These are phyloP conservation scores for Cylindrodendrum hubeiense DNA, from an alignment of 2,329 filamentous ascomycete species.

Conservation along the genomic window DNA sequence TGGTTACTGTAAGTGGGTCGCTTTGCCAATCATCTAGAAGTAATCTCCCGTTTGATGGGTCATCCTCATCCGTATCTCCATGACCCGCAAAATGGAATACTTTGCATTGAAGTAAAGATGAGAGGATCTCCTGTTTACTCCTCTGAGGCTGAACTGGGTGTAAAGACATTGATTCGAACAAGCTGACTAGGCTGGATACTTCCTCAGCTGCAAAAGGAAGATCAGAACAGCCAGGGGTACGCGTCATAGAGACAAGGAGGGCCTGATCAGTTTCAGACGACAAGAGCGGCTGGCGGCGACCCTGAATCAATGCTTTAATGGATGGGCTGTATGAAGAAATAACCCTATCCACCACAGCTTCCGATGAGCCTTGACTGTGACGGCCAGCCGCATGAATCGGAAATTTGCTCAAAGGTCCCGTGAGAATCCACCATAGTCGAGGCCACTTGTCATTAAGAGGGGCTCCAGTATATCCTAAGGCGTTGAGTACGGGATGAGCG, in stretches of 20 bases:
- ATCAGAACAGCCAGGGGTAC: no score
- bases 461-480: no score
- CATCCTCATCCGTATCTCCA: slow-evolving; percentile 28
- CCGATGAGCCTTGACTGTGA: no score
- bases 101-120: slow-evolving; percentile 38
- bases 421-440: no score
- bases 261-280: neutral
- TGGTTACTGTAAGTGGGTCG: slow-evolving; percentile 24
- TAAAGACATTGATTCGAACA: slow-evolving; percentile 15
- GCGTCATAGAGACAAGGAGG: slow-evolving; percentile 43
- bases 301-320: slow-evolving; percentile 43
- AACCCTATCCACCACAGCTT: no score
- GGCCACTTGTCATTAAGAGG: no score
- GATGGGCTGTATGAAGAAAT: no score
- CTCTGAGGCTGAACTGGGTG: slow-evolving; percentile 1
- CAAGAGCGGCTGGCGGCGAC: slow-evolving; percentile 4
- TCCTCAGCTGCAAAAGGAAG: no score
- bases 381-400: no score
- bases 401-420: no score
- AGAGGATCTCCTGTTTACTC: slow-evolving; percentile 39
- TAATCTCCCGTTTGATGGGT: slow-evolving; percentile 26
- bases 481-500: no score
- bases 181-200: neutral
- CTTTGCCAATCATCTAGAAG: slow-evolving; percentile 14
- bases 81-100: slow-evolving; percentile 60